These are phyloP conservation scores for Didymella exigua DNA, from an alignment of 2,329 filamentous ascomycete species.

Conservation along the genomic window DNA sequence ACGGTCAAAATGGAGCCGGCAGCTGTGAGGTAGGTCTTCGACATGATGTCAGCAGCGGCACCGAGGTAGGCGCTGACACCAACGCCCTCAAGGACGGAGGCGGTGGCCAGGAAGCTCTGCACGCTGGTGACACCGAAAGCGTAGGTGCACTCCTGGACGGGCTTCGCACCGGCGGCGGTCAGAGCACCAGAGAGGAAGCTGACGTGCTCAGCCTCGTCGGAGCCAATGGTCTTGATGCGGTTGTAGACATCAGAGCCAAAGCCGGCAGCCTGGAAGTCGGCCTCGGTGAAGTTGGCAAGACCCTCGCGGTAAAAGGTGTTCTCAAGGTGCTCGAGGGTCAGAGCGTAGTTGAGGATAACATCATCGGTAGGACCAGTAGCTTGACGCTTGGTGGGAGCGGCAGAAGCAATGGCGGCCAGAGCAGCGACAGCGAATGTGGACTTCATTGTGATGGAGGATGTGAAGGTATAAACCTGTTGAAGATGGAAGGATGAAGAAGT, in stretches of 20 bases:
- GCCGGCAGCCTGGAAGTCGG: slow-evolving; percentile 33
- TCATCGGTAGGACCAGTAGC: slow-evolving; percentile 27
- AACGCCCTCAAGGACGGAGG: slow-evolving; percentile 61
- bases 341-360: slow-evolving; percentile 52
- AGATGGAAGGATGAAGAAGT: slow-evolving; percentile 14
- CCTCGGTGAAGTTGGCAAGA: slow-evolving; percentile 59
- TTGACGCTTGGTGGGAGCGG: slow-evolving; percentile 38
- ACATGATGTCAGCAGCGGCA: slow-evolving; percentile 63
- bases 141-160: slow-evolving; percentile 63
- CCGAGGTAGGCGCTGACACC: slow-evolving; percentile 67
- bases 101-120: slow-evolving; percentile 58
- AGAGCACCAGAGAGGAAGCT: slow-evolving; percentile 58
- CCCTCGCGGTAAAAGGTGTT: slow-evolving; percentile 67
- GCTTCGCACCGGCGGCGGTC: slow-evolving; percentile 53
- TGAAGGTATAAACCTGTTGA: slow-evolving; percentile 5
- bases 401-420: slow-evolving; percentile 13
- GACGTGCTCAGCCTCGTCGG: slow-evolving; percentile 66
- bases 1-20: slow-evolving; percentile 69
- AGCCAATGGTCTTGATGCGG: slow-evolving; percentile 62
- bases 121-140: slow-evolving; percentile 58
- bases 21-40: slow-evolving; percentile 63
- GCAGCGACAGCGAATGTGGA: slow-evolving; percentile 10
- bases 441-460: slow-evolving; percentile 12
- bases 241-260: slow-evolving; percentile 59
- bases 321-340: slow-evolving; percentile 59